These are phyloP conservation scores for Sechiopsis laciniata DNA, from an alignment of 306 rosid genomes.

Conservation along the genomic window DNA sequence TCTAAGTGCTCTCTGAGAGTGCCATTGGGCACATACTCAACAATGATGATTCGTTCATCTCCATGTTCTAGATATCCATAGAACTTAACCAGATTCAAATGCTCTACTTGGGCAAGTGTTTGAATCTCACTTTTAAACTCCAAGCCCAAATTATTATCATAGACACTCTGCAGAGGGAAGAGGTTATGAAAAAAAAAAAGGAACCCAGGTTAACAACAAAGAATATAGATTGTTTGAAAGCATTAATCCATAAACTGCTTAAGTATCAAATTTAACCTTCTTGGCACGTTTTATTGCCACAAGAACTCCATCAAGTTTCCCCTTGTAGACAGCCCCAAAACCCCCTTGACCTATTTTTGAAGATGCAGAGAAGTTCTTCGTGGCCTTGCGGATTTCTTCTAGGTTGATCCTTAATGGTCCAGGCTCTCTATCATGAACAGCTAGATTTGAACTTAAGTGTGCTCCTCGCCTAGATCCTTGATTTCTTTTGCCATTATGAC, in stretches of 20 bases:
- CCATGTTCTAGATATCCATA: slow-evolving; percentile 66
- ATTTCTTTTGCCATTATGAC: slow-evolving; percentile 40
- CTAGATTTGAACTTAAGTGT: slow-evolving; percentile 28
- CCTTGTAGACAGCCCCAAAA: slow-evolving; percentile 82
- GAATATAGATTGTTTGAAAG: slow-evolving; percentile 1
- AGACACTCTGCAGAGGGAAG: slow-evolving; percentile 42
- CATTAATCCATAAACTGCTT: slow-evolving; percentile 9
- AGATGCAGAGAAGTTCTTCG: slow-evolving; percentile 76
- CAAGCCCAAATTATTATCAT: slow-evolving; percentile 68
- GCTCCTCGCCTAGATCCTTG: slow-evolving; percentile 38
- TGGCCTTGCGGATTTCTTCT: slow-evolving; percentile 62
- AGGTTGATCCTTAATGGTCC: slow-evolving; percentile 51
- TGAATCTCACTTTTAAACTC: slow-evolving; percentile 87
- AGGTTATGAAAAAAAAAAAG: neutral
- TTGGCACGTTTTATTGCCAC: slow-evolving; percentile 92
- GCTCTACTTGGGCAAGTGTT: slow-evolving; percentile 76
- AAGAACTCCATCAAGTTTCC: slow-evolving; percentile 62
- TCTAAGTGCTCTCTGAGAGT: slow-evolving; percentile 91
- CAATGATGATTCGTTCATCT: slow-evolving; percentile 71
- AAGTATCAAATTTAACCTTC: slow-evolving; percentile 48
- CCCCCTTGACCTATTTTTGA: slow-evolving; percentile 94
- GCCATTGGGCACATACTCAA: slow-evolving; percentile 90
- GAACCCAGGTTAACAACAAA: neutral
- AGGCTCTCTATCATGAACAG: slow-evolving; percentile 44
- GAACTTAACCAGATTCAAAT: slow-evolving; percentile 75